Evolutionary conservation across 306 rosid genomes (phyloP).

Genomic region (Pyrus bretschneideri): DNA sequence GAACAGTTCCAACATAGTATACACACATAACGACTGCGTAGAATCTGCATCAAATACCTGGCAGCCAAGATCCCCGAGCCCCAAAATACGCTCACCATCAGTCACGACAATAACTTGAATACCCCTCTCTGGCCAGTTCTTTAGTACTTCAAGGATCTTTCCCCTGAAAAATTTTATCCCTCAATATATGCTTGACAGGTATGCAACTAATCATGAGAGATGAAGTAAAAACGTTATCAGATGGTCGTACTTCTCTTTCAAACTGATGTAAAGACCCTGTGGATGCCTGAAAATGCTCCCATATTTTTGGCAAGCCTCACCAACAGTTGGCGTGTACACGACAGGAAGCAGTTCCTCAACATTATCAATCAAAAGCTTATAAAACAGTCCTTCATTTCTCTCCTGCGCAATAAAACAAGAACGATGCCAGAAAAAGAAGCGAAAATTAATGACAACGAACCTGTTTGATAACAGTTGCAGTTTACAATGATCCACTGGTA

Average conservation of each 20-base stretch:
- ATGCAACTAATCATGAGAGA: slow-evolving; percentile 2
- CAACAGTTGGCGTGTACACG: slow-evolving; percentile 94
- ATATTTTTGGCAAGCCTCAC: slow-evolving; percentile 97
- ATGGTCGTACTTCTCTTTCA: slow-evolving; percentile 70
- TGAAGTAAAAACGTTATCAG: neutral
- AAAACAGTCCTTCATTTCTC: slow-evolving; percentile 89
- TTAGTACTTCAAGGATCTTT: slow-evolving; percentile 82
- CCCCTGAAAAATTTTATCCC: slow-evolving; percentile 50
- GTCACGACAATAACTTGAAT: slow-evolving; percentile 95
- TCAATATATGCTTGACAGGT: slow-evolving; percentile 22
- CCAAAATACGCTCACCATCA: slow-evolving; percentile 95
- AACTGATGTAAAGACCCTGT: slow-evolving; percentile 89
- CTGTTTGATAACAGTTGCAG: neutral
- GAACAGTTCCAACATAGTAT: neutral
- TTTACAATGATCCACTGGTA: neutral
- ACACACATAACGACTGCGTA: neutral
- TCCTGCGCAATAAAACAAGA: slow-evolving; percentile 42
- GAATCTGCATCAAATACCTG: slow-evolving; percentile 43
- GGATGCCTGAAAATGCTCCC: slow-evolving; percentile 89
- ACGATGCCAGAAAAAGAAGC: slow-evolving; percentile 13
- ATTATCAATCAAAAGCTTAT: slow-evolving; percentile 78
- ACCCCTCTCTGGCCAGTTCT: slow-evolving; percentile 84
- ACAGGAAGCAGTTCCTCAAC: slow-evolving; percentile 94
- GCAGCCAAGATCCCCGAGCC: slow-evolving; percentile 98
- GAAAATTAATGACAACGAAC: neutral